Conservation (phyloP, 2,329 filamentous ascomycete genomes). For the Metarhizium guizhouense region DNA sequence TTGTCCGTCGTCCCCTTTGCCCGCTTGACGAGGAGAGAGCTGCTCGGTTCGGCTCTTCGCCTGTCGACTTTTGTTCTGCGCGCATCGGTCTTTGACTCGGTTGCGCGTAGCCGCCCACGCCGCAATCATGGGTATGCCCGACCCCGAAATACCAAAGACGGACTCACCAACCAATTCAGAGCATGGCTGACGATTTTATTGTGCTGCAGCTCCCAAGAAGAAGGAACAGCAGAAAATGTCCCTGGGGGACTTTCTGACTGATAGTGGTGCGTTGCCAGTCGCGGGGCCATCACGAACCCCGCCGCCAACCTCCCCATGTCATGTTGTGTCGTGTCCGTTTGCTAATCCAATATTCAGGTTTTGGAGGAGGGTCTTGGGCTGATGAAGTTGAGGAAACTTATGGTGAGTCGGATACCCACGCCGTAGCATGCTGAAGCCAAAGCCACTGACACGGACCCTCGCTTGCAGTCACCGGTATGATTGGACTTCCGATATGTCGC, state of each 20-base stretch:
- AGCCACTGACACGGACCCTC: slow-evolving; percentile 16
- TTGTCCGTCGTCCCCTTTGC: slow-evolving; percentile 5
- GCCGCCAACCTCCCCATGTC: slow-evolving; percentile 5
- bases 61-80: slow-evolving; percentile 16
- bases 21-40: slow-evolving; percentile 16
- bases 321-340: not conserved
- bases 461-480: slow-evolving; percentile 27
- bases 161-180: not conserved
- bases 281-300: slow-evolving; percentile 14
- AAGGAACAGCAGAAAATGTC: slow-evolving; percentile 95
- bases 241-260: slow-evolving; percentile 89
- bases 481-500: not conserved
- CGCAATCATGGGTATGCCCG: slow-evolving; percentile 53
- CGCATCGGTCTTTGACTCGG: slow-evolving; percentile 31
- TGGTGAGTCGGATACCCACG: slow-evolving; percentile 47
- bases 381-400: slow-evolving; percentile 94
- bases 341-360: slow-evolving; percentile 24
- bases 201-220: slow-evolving; percentile 71
- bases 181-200: slow-evolving; percentile 1
- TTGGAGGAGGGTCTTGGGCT: slow-evolving; percentile 77
- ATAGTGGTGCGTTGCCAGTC: slow-evolving; percentile 61
- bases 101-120: slow-evolving; percentile 37
- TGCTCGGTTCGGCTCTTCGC: slow-evolving; percentile 19
- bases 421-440: not conserved
- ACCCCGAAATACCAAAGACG: not conserved